Evolutionary conservation across 352 stramenopile species (phyloP), one percentile per base, ranked within the genome.

Genomic region (Phytopythium kandeliae): DNA sequence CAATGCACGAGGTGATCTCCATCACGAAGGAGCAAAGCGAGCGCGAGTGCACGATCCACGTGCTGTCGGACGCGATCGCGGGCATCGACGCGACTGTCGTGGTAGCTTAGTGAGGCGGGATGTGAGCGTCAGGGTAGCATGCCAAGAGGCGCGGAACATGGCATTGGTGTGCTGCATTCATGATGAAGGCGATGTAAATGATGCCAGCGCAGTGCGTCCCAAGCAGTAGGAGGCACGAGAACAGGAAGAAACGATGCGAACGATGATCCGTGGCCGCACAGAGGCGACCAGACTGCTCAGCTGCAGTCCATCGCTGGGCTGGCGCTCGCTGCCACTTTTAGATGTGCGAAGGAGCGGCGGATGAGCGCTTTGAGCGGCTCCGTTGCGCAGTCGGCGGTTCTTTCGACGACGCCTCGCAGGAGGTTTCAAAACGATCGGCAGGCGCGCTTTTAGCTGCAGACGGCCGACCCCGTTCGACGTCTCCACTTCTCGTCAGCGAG

Each of bases 1-100:
- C 63, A 34, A 57, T 65, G 4, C 56, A 74, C n/a, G 42, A 66
- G 24, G 59, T 57, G 22, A 66, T 87, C 9, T 51, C 60, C 0
- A 46, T 85, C 19, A 47, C 26, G 4, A 30, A 45, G 13, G 31
- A 57, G 44, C 30, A 21, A 12, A 9, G 34, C 13, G 35, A 46
- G 17, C 35, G 40, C 3, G 43, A 58, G 17, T 69, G 75, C 7
- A 41, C 54, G 2, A 60, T 87, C 7, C 63, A 79, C 40, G 63
- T 86, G 12, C 28, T 76, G 12, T 78, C 69, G 10, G 79, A 90
- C 52, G 70, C 76, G 21, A 76, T 90, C 48, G 58, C 66, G 25
- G 73, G 73, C 1, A 67, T 69, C 4, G 70, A 82, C 44, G 65
- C 42, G 15, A n/a, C 12, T 3, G 46, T 55, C 22, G 19, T 33